Evolutionary conservation across 495 filamentous ascomycete genomes (phyloP).

Genomic region (Neurospora hispaniola): DNA sequence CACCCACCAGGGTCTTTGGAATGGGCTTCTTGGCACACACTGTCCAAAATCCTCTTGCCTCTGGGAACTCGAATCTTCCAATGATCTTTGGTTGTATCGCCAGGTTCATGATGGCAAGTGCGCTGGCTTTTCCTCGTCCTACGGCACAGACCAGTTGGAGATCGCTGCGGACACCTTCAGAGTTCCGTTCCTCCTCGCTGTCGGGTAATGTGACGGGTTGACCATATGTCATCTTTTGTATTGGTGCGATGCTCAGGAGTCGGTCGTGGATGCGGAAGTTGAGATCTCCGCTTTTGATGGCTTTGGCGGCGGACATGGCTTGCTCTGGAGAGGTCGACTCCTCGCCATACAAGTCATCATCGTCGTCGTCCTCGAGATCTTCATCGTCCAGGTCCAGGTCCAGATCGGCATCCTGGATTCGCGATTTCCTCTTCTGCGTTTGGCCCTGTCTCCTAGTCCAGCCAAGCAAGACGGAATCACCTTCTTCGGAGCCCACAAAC

Average conservation of each 20-base stretch:
- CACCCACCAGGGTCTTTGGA: slow-evolving; percentile 40
- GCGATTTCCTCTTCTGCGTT: slow-evolving; percentile 39
- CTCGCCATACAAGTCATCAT: slow-evolving; percentile 61
- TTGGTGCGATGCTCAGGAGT: slow-evolving; percentile 65
- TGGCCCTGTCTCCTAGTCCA: slow-evolving; percentile 55
- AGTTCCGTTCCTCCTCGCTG: slow-evolving; percentile 33
- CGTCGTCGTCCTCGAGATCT: slow-evolving; percentile 35
- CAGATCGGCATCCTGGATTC: slow-evolving; percentile 36
- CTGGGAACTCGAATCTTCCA: slow-evolving; percentile 50
- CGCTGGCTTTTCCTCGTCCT: slow-evolving; percentile 58
- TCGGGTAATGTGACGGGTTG: slow-evolving; percentile 32
- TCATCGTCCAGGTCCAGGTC: slow-evolving; percentile 46
- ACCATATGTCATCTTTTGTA: slow-evolving; percentile 60
- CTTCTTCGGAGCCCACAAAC: slow-evolving; percentile 76
- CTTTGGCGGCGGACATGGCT: slow-evolving; percentile 14
- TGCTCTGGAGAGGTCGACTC: slow-evolving; percentile 32
- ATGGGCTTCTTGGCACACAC: slow-evolving; percentile 48
- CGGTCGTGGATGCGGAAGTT: slow-evolving; percentile 66
- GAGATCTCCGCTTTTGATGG: slow-evolving; percentile 47
- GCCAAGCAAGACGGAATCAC: slow-evolving; percentile 71
- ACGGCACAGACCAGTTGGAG: slow-evolving; percentile 63
- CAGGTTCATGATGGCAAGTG: slow-evolving; percentile 62
- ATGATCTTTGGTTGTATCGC: slow-evolving; percentile 58
- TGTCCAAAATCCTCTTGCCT: slow-evolving; percentile 53
- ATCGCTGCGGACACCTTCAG: slow-evolving; percentile 36